Conservation (phyloP, 192 early-diverging fungal genomes). For the Nowakowskiella sp. region DNA sequence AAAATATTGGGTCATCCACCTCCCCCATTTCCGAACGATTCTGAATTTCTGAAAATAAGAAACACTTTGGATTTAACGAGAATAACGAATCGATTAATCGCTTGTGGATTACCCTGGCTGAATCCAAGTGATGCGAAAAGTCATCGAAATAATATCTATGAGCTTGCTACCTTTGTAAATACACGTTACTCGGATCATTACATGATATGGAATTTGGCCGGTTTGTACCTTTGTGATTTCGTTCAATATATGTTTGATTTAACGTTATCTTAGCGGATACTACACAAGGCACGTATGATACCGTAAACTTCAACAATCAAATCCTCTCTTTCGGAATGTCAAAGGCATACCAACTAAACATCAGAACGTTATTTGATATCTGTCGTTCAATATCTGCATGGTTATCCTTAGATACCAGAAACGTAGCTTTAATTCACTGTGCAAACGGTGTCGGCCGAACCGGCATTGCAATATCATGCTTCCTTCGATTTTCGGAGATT, state of each 20-base stretch:
- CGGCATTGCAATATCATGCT: constrained; percentile 38
- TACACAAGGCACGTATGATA: constrained; percentile 39
- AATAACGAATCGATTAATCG: constrained; percentile 43
- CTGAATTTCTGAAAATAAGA: constrained; percentile 11
- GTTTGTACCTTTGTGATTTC: constrained; percentile 10
- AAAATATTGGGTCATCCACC: no score
- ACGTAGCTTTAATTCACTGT: constrained; percentile 51
- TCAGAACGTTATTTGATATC: constrained; percentile 44
- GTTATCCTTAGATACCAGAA: constrained; percentile 31
- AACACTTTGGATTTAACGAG: constrained; percentile 35
- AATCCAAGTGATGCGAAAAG: constrained; percentile 13
- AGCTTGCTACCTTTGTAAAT: constrained; percentile 43
- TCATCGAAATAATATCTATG: constrained; percentile 37
- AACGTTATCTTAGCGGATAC: constrained; percentile 31
- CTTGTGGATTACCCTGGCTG: constrained; percentile 33
- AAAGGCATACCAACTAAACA: constrained; percentile 40
- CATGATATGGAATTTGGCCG: constrained; percentile 52
- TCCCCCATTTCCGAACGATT: constrained; percentile 1
- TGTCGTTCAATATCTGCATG: constrained; percentile 47
- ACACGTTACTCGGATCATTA: constrained; percentile 35
- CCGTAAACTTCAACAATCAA: constrained; percentile 36
- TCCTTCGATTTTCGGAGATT: constrained; percentile 33
- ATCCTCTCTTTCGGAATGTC: constrained; percentile 37
- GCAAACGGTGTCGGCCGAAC: constrained; percentile 38
- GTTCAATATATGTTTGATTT: background rate